Evolutionary conservation across 2,329 filamentous ascomycete species (phyloP), one percentile per base, ranked within the genome.

Genomic region (Colletotrichum scovillei): DNA sequence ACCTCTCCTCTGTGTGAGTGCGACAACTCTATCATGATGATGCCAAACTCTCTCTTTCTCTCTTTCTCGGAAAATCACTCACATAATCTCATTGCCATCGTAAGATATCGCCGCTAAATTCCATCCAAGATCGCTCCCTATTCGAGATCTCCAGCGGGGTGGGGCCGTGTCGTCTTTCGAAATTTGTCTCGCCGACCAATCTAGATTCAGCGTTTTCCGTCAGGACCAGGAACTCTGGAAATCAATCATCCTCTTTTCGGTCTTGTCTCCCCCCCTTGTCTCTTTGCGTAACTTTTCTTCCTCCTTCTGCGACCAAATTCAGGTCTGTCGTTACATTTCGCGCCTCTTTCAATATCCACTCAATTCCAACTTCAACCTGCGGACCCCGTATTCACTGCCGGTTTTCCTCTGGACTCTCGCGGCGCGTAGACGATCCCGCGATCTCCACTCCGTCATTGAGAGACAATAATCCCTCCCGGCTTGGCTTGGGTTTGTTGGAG

Each of bases 141-240:
- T 46, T n/a, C 35, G 38, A 14, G 63, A 26, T 56, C n/a, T 62
- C 56, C 46, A 38, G 32, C 63, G 56, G 24, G 56, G 56, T 64
- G 63, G 46, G 63, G 35, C 56, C 63, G 14, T 22, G 32, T 58
- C 62, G 38, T 64, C n/a, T 55, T 55, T 55, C 35, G 26, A 16
- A 8, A 11, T 38, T 55, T 32, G 42, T 35, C n/a, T 12, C n/a
- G 38, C n/a, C 26, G n/a, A 30, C 60, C 60, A 63, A 63, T 63
- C 42, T 24, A 3, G 42, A 53, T 63, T 32, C 26, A 30, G 42
- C 26, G 26, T 63, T 52, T n/a, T 4, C 42, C 28, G 22, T 63
- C 28, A 12, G 30, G n/a, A n/a, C 46, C 26, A 9, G 28, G 22
- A 19, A 19, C 30, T 52, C 28, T 6, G 30, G n/a, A n/a, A n/a